Evolutionary conservation across 345 rosid species (phyloP).

Genomic region (Erucastrum elatum): DNA sequence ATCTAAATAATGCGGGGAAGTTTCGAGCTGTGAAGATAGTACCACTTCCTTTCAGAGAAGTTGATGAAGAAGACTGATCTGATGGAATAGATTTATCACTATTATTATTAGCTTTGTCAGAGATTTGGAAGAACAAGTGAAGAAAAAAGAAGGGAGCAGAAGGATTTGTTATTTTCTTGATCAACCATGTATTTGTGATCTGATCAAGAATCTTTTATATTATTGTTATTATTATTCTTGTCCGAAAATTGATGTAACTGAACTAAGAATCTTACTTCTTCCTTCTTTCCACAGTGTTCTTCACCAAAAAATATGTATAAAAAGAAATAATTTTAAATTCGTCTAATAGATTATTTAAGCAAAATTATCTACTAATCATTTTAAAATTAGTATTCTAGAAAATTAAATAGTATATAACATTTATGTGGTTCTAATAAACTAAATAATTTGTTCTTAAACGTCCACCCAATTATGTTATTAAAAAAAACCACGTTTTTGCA

Average conservation of each 20-base stretch:
- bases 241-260: constrained; percentile 37
- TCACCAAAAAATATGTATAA: not conserved
- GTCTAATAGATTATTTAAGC: no score
- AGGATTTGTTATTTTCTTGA: constrained; percentile 31
- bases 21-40: constrained; percentile 88
- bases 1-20: constrained; percentile 94
- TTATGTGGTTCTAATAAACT: no score
- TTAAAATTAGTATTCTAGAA: no score
- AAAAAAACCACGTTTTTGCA: no score
- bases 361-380: no score
- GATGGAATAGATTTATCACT: constrained; percentile 30
- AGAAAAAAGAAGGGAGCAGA: not conserved
- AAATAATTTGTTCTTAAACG: no score
- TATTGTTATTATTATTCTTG: constrained; percentile 12
- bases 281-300: not conserved
- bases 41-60: constrained; percentile 95
- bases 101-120: constrained; percentile 35
- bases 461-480: no score
- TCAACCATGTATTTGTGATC: constrained; percentile 37
- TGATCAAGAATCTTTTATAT: constrained; percentile 34
- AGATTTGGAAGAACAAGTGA: constrained; percentile 33
- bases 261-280: not conserved
- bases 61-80: constrained; percentile 78
- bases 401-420: no score
- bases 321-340: no score